phyloP scores from a whole-genome alignment of 306 rosid species.

The Cucumis melo region DNA sequence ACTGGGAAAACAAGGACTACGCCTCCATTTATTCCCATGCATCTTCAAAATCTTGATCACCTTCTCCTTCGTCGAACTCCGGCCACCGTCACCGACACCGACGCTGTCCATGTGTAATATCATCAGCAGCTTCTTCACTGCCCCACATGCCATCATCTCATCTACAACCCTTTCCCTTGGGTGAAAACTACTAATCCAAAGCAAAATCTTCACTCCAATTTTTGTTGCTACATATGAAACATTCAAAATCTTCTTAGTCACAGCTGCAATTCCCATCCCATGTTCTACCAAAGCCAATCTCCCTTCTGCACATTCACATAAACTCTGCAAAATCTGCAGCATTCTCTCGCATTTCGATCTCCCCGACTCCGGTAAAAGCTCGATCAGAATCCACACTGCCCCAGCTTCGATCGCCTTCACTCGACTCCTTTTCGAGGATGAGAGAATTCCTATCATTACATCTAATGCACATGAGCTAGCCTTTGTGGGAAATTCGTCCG shows the following conservation, averaged over 20 bases:
- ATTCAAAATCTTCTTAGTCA: conserved; percentile 22
- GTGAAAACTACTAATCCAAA: conserved; percentile 22
- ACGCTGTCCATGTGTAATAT: conserved; percentile 26
- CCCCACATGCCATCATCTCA: conserved; percentile 37
- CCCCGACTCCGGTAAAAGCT: conserved; percentile 29
- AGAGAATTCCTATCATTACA: conserved; percentile 22
- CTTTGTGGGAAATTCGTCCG: conserved; percentile 32
- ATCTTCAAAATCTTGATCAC: conserved; percentile 32
- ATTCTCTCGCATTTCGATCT: conserved; percentile 28
- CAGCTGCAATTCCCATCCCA: conserved; percentile 28
- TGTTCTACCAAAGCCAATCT: conserved; percentile 38
- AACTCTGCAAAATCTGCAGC: conserved; percentile 16
- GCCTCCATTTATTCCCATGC: conserved; percentile 35
- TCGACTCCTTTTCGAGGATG: conserved; percentile 25
- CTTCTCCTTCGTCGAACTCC: conserved; percentile 20
- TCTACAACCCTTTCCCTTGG: conserved; percentile 29
- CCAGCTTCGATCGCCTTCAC: conserved; percentile 39
- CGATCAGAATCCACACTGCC: conserved; percentile 30
- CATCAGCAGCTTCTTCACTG: conserved; percentile 36
- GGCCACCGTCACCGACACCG: background rate
- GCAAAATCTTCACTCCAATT: conserved; percentile 31
- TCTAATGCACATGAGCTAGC: conserved; percentile 29
- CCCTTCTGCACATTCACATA: conserved; percentile 43
- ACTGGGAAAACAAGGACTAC: conserved; percentile 31
- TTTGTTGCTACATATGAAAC: conserved; percentile 26